Evolutionary conservation across 2,329 filamentous ascomycete genomes (phyloP).

Genomic region (Colletotrichum trifolii): DNA sequence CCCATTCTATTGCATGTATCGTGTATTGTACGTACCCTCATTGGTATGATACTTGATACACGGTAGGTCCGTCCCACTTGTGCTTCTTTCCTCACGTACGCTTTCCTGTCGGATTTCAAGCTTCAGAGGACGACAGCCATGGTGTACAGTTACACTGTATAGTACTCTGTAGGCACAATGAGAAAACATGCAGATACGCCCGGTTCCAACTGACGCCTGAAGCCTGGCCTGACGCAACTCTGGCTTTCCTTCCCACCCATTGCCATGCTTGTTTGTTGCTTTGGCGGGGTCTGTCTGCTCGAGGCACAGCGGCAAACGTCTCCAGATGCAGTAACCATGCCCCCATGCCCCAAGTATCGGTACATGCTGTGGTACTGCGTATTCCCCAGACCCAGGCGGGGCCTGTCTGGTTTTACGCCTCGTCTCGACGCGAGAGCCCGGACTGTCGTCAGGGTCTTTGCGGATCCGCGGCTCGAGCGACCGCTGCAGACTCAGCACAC

Average conservation of each 20-base stretch:
- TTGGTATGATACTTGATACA: too few relatives aligned
- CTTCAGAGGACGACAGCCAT: conserved; percentile 6
- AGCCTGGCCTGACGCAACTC: conserved; percentile 2
- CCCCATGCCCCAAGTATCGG: conserved; percentile 25
- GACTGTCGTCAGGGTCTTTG: conserved; percentile 26
- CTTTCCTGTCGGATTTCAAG: neutral
- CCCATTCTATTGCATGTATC: too few relatives aligned
- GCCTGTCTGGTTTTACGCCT: conserved; percentile 13
- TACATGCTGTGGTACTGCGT: neutral
- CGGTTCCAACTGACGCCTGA: neutral
- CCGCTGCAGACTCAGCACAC: conserved; percentile 12
- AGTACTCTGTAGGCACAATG: too few relatives aligned
- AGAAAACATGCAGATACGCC: too few relatives aligned
- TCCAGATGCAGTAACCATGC: conserved; percentile 23
- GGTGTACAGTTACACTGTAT: conserved; percentile 8
- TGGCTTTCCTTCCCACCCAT: neutral
- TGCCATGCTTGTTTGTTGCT: conserved; percentile 23
- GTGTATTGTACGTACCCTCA: too few relatives aligned
- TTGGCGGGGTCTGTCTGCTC: conserved; percentile 20
- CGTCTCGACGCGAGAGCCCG: conserved; percentile 26
- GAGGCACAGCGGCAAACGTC: conserved; percentile 30
- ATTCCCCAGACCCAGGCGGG: conserved; percentile 16
- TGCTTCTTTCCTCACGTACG: neutral
- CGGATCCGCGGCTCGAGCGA: conserved; percentile 38
- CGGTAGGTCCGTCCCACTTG: conserved; percentile 9